Percentiles rank a stretch among this genome's conserved stretches.
phyloP scores from a whole-genome alignment of 2,329 filamentous ascomycete species.

The Cercospora janseana region DNA sequence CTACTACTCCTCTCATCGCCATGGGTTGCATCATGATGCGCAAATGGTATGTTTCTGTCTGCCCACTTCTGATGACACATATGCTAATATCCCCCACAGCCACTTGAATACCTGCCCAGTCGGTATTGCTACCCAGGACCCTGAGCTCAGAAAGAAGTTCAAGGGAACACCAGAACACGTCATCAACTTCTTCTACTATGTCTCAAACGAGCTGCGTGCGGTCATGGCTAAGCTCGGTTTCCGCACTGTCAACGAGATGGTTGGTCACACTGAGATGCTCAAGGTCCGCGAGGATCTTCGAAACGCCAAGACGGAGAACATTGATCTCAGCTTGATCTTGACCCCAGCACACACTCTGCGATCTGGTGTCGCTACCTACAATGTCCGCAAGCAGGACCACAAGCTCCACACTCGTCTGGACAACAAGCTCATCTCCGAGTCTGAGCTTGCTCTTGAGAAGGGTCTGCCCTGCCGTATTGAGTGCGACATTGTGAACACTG shows the following conservation, averaged over 20 bases:
- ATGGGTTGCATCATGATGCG: conserved; percentile 98
- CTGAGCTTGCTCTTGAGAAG: conserved; percentile 91
- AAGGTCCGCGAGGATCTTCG: conserved; percentile 85
- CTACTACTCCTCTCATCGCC: conserved; percentile 88
- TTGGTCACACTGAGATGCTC: conserved; percentile 83
- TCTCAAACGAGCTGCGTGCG: conserved; percentile 90
- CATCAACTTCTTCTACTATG: conserved; percentile 98
- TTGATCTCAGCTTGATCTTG: conserved; percentile 87
- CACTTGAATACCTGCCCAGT: conserved; percentile 84
- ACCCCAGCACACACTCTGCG: conserved; percentile 95
- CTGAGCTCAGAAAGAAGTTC: conserved; percentile 92
- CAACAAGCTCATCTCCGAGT: conserved; percentile 95
- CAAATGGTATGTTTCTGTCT: conserved; percentile 54
- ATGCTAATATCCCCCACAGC: too few relatives aligned
- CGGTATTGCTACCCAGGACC: conserved; percentile 92
- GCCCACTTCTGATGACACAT: conserved; percentile 10
- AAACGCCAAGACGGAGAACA: conserved; percentile 85
- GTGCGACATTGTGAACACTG: conserved; percentile 94
- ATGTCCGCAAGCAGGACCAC: conserved; percentile 96
- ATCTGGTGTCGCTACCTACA: conserved; percentile 92
- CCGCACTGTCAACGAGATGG: conserved; percentile 96
- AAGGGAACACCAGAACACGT: conserved; percentile 89
- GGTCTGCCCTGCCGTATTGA: conserved; percentile 89
- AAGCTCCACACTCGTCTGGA: conserved; percentile 88
- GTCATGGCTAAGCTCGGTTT: conserved; percentile 97